Evolutionary conservation across 352 stramenopile species (phyloP), one percentile per base, ranked within the genome.

Genomic region (Discostella stelligera): DNA sequence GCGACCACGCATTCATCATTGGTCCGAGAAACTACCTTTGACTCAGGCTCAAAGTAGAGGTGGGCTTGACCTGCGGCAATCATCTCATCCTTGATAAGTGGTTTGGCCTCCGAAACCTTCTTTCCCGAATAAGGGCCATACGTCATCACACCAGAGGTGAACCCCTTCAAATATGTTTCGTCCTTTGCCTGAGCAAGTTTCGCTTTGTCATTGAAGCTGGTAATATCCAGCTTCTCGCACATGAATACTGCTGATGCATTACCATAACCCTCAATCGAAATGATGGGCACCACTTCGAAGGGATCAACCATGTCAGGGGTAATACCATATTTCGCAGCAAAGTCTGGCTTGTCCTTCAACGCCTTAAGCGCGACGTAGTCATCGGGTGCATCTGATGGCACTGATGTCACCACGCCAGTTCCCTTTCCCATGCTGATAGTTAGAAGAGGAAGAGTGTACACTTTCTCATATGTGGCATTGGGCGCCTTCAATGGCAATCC

Each of bases 401-500:
- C 98, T 56, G 94, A 98, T 52, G 97, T 99, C 27, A 99, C 98
- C 20, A 99, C 95, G 67, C 98, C 98, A 16, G 97, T 99, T 71
- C 98, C 98, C 88, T 99, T 99, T 71, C 83, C 92, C 97, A 99
- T 99, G 50, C 95, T 98, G 84, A 99, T 99, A 9, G 97, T 99
- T 46, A 99, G 90, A 75, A 99, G 89, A 32, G 98, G 98, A 56
- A 99, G 94, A 58, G 95, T 98, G 94, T 99, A 99, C n/a, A 99
- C 96, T 39, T 94, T 98, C 52, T 98, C 95, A 85, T 99, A 99
- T n/a, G 83, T 94, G 27, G 97, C 91, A 69, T 99, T 96, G 25
- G 98, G 97, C 56, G 97, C 95, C 62, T 92, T 94, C 27, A 99
- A 86, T 18, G 96, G 95, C 54, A 99, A 80, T 13, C 97, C 97